These are phyloP conservation scores for Fusarium sp. DNA, from an alignment of 2,329 filamentous ascomycete genomes.

Conservation along the genomic window DNA sequence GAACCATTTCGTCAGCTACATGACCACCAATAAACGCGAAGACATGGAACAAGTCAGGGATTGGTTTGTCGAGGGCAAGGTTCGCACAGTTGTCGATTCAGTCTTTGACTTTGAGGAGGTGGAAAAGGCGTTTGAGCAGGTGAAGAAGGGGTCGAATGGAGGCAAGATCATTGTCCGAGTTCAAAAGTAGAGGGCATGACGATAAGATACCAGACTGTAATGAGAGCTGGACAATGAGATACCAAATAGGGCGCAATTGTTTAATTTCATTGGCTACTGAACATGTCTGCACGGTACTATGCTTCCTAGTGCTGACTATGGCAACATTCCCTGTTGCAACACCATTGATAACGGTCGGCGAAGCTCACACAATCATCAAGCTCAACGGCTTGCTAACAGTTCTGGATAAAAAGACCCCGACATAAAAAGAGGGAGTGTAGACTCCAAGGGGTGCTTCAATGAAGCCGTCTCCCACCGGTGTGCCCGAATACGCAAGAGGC, in stretches of 20 bases:
- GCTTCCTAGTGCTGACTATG: background rate
- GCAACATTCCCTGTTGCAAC: background rate
- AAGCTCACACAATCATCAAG: background rate
- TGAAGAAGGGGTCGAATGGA: constrained; percentile 68
- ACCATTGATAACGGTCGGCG: background rate
- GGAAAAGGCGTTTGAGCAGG: constrained; percentile 65
- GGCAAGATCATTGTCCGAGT: constrained; percentile 68
- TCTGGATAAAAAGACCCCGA: background rate
- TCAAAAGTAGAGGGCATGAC: constrained; percentile 4
- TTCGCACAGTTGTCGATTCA: constrained; percentile 67
- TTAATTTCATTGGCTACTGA: background rate
- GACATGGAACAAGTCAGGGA: constrained; percentile 63
- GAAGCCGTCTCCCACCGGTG: background rate
- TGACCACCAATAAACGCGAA: constrained; percentile 54
- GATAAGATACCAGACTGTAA: constrained; percentile 22
- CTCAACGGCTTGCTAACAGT: background rate
- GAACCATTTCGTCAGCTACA: constrained; percentile 56
- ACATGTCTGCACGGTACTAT: background rate
- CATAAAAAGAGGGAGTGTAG: background rate
- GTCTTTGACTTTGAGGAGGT: constrained; percentile 68
- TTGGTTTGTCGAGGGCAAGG: constrained; percentile 69
- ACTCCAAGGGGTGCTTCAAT: background rate
- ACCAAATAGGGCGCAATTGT: background rate
- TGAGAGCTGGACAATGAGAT: background rate
- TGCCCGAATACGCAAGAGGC: background rate